These are phyloP conservation scores for Setaria italica DNA, from an alignment of 202 grass and related monocot species.

Conservation along the genomic window DNA sequence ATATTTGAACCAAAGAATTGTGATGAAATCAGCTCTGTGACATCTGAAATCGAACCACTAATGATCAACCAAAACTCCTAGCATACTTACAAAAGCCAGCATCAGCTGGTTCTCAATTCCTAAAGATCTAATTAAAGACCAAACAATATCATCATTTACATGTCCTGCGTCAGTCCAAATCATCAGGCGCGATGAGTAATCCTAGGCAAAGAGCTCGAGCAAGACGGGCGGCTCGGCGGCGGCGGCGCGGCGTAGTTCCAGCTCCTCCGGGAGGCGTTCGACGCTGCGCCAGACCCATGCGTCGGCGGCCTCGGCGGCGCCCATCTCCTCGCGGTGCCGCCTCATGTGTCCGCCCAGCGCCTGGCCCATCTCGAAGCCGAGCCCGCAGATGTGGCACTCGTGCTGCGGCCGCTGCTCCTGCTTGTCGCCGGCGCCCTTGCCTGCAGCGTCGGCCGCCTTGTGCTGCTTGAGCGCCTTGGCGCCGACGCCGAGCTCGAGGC, in stretches of 20 bases:
- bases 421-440: not conserved
- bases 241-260: not conserved
- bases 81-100: not conserved
- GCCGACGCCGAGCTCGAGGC: conserved; percentile 48
- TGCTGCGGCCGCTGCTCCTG: conserved; percentile 14
- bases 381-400: conserved; percentile 56
- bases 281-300: conserved; percentile 35
- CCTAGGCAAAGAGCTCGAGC: conserved; percentile 53
- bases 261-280: not conserved
- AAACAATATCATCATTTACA: not conserved
- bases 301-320: conserved; percentile 14
- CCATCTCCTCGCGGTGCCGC: conserved; percentile 60
- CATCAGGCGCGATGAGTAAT: not conserved
- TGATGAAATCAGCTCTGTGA: not conserved
- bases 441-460: not conserved
- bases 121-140: not conserved
- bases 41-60: not conserved
- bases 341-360: conserved; percentile 80
- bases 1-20: conserved; percentile 8
- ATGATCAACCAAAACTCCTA: not conserved
- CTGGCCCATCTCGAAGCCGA: conserved; percentile 70
- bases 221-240: conserved; percentile 29
- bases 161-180: not conserved
- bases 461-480: conserved; percentile 38
- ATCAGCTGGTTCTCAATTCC: not conserved